These are phyloP conservation scores for Desmodesmus armatus DNA, from an alignment of 139 green algal species.

Conservation along the genomic window DNA sequence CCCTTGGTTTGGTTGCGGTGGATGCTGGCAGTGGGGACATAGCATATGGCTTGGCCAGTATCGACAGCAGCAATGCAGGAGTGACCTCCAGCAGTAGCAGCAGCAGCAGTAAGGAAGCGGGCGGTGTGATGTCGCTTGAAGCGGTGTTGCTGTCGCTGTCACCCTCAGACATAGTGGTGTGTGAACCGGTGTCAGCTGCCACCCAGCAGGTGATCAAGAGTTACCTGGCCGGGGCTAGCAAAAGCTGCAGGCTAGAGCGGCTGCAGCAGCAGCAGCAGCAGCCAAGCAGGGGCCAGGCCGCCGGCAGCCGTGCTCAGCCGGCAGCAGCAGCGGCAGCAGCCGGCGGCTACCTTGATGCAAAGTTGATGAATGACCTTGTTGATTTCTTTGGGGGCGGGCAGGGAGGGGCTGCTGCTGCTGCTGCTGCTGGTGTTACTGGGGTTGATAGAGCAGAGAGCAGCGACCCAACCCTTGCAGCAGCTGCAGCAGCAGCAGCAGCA, in stretches of 20 bases:
- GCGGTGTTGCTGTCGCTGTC: slow-evolving; percentile 67
- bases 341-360: not conserved
- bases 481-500: not conserved
- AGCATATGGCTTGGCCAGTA: slow-evolving; percentile 66
- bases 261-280: slow-evolving; percentile 5
- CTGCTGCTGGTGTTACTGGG: not conserved
- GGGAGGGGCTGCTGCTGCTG: not conserved
- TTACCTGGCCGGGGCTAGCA: slow-evolving; percentile 46
- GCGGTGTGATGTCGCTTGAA: slow-evolving; percentile 74
- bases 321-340: slow-evolving; percentile 29
- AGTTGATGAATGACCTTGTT: not conserved
- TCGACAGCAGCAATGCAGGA: slow-evolving; percentile 46
- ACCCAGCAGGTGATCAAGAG: slow-evolving; percentile 64
- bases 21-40: slow-evolving; percentile 83
- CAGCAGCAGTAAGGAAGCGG: slow-evolving; percentile 45
- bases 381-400: not conserved
- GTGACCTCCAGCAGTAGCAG: slow-evolving; percentile 29
- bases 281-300: not conserved
- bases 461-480: too few species aligned
- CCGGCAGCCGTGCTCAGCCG: not conserved
- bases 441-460: too few species aligned
- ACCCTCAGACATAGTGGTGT: slow-evolving; percentile 81
- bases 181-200: slow-evolving; percentile 46
- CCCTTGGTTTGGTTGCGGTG: slow-evolving; percentile 80
- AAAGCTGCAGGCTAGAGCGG: slow-evolving; percentile 13